Conservation (phyloP, 345 rosid genomes). For the Melaleuca quinquenervia region DNA sequence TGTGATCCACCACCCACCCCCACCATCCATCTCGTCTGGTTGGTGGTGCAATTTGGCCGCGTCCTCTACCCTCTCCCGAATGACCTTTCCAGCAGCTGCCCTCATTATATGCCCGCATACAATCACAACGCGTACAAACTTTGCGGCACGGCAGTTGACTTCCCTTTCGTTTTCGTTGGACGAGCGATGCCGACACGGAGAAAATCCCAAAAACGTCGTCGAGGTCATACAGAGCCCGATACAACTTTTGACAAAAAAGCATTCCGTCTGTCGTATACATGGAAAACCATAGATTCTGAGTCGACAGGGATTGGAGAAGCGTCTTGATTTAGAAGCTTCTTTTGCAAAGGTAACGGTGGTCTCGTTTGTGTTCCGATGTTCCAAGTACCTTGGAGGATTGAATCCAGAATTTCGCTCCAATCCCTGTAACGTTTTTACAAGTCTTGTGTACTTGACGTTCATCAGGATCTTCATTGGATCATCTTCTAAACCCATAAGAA, state of each 20-base stretch:
- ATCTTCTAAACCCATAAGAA: not conserved
- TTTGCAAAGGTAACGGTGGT: not conserved
- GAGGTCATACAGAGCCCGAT: not conserved
- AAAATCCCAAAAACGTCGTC: not conserved
- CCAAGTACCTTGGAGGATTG: not conserved
- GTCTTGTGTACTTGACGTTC: not conserved
- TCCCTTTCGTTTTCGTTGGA: not conserved
- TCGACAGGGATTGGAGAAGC: not conserved
- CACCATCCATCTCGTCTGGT: not conserved
- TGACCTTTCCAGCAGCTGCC: not conserved
- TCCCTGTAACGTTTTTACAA: not conserved
- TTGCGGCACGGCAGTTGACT: not conserved
- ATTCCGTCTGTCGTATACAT: not conserved
- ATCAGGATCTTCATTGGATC: not conserved
- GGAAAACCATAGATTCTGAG: not conserved
- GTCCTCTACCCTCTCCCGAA: not conserved
- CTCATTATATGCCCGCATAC: not conserved
- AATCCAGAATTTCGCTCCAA: not conserved
- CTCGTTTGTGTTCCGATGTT: not conserved
- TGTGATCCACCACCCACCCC: not conserved
- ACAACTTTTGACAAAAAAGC: not conserved
- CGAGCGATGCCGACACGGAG: not conserved
- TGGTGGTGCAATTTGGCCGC: not conserved
- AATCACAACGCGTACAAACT: not conserved
- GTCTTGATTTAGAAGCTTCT: not conserved